A percentile compares a stretch with the other conserved stretches of the same genome.
phyloP scores from a whole-genome alignment of 2,329 filamentous ascomycete species.

The Penicillium brevicompactum region DNA sequence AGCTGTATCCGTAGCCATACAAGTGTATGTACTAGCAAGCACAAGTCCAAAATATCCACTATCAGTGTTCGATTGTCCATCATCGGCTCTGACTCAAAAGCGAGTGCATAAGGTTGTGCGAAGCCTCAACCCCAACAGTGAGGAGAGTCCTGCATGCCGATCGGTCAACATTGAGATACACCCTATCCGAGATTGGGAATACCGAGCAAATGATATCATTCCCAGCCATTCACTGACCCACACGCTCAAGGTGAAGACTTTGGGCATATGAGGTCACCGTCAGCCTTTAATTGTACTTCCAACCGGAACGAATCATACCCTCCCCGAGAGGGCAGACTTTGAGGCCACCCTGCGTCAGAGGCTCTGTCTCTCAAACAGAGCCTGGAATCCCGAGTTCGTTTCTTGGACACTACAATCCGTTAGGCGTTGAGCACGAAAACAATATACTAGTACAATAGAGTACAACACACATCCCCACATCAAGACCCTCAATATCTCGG shows the following conservation, averaged over 20 bases:
- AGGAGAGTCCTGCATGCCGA: not conserved
- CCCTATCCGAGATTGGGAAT: not conserved
- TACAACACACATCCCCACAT: not conserved
- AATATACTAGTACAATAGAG: too few relatives aligned
- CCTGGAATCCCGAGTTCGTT: not conserved
- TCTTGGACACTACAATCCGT: not conserved
- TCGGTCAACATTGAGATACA: not conserved
- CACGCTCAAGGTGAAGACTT: not conserved
- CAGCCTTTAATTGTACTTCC: not conserved
- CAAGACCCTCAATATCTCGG: not conserved
- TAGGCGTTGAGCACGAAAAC: not conserved
- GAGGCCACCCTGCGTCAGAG: not conserved
- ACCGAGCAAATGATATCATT: conserved; percentile 15
- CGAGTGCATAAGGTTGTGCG: not conserved
- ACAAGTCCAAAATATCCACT: too few relatives aligned
- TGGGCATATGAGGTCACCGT: conserved; percentile 7
- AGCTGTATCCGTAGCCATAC: not conserved
- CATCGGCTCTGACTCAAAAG: not conserved
- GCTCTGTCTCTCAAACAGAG: not conserved
- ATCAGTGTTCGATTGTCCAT: not conserved
- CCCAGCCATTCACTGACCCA: not conserved
- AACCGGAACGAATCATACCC: not conserved
- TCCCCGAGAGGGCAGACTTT: not conserved
- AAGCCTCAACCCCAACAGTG: not conserved
- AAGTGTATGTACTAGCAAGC: too few relatives aligned